Evolutionary conservation across 768 basidiomycete genomes (phyloP).

Genomic region (Boletus bicolor): DNA sequence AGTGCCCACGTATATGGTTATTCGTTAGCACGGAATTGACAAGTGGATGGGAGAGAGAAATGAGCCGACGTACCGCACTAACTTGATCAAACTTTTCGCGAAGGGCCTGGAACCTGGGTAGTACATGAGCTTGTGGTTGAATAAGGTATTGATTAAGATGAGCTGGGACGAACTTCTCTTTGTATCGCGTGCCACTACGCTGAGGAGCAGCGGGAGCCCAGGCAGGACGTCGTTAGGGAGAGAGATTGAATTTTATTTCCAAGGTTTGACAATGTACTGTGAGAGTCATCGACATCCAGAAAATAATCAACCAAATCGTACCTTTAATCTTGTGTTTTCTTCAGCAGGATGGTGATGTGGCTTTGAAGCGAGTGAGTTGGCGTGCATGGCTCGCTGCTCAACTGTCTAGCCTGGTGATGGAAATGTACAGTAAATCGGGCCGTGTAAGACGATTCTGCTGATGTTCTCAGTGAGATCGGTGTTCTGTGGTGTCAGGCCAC

Average conservation of each 20-base stretch:
- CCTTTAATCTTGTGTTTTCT: slow-evolving; percentile 26
- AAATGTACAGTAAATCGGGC: neutral
- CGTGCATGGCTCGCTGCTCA: slow-evolving; percentile 14
- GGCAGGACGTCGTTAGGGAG: neutral
- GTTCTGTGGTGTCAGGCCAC: neutral
- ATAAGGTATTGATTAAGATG: neutral
- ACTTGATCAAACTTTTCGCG: slow-evolving; percentile 35
- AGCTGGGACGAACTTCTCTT: slow-evolving; percentile 27
- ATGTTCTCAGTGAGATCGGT: neutral
- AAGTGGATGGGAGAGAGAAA: neutral
- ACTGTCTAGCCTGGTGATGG: neutral
- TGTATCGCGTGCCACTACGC: slow-evolving; percentile 26
- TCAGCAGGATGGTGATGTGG: slow-evolving; percentile 12
- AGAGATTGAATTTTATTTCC: neutral
- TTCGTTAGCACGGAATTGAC: neutral
- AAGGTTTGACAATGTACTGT: neutral
- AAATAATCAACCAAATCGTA: slow-evolving; percentile 3
- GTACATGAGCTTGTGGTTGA: neutral
- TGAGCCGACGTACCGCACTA: slow-evolving; percentile 23
- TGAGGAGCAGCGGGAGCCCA: slow-evolving; percentile 16
- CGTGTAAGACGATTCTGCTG: neutral
- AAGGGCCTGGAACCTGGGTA: slow-evolving; percentile 26
- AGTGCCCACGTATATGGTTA: neutral
- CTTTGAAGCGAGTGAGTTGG: slow-evolving; percentile 10
- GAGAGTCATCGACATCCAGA: neutral